A percentile compares a stretch with the other conserved stretches of the same genome.
Evolutionary conservation across 2,329 filamentous ascomycete species (phyloP).

Genomic region (Cladosporium phlei): DNA sequence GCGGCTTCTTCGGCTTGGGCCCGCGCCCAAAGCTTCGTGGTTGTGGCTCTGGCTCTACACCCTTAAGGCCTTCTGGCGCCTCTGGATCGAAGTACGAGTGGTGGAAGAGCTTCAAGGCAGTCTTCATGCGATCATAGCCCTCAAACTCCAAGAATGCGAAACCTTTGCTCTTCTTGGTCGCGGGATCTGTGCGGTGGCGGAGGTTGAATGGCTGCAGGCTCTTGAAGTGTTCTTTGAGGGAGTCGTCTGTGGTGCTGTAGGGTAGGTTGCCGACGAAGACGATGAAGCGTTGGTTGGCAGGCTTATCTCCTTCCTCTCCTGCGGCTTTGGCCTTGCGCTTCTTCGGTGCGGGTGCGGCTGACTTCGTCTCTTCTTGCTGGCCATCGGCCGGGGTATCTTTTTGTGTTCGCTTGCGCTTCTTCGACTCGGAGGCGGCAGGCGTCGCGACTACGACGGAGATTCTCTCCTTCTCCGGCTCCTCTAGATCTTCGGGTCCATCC

Average conservation of each 20-base stretch:
- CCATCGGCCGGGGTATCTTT: neutral
- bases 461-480: slow-evolving; percentile 19
- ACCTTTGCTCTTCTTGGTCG: slow-evolving; percentile 63
- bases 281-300: slow-evolving; percentile 55
- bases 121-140: slow-evolving; percentile 84
- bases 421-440: slow-evolving; percentile 19
- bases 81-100: slow-evolving; percentile 66
- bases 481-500: slow-evolving; percentile 19
- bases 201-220: slow-evolving; percentile 66
- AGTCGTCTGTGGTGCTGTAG: slow-evolving; percentile 68
- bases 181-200: slow-evolving; percentile 67
- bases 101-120: slow-evolving; percentile 84
- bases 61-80: slow-evolving; percentile 16
- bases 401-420: slow-evolving; percentile 25
- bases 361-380: slow-evolving; percentile 3
- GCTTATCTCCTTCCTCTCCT: slow-evolving; percentile 14
- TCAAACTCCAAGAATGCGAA: slow-evolving; percentile 88
- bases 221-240: slow-evolving; percentile 70
- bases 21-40: slow-evolving; percentile 22
- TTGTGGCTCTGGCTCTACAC: slow-evolving; percentile 7
- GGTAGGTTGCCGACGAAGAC: slow-evolving; percentile 87
- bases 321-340: slow-evolving; percentile 15
- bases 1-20: slow-evolving; percentile 40
- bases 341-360: slow-evolving; percentile 5
- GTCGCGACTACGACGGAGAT: slow-evolving; percentile 8